Base-by-base conservation (phyloP, 176 grass and related monocot genomes). In the Leersia perrieri region DNA sequence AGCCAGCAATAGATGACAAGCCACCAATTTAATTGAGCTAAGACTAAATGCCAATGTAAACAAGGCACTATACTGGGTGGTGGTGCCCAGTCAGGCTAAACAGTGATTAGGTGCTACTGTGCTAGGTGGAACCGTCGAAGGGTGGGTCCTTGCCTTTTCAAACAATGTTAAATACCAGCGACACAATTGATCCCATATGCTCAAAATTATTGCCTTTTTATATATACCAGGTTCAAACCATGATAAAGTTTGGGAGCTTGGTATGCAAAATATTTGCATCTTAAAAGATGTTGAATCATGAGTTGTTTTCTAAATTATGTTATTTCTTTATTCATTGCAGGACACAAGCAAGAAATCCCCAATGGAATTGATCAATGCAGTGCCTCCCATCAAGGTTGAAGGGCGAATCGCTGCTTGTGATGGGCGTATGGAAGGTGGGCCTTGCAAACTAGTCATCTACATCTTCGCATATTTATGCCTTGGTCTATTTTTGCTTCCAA, bases 341-440 rank as follows among this genome's bases (percentile, higher is more conserved):
- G 96, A 99, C 57, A 93, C 88, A 0, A 91, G 90, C 69, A 99
- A 95, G 88, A 99, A 99, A 91, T 95, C 96, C 12, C 96, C 92
- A 39, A 99, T 99, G 92, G 96, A 99, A 84, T 82, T 99, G 75
- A 93, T 99, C 82, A 88, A 85, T 29, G 96, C 95, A 88, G 87
- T 90, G 11, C 87, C 92, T 62, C 90, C 88, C 2, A 93, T 99
- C 70, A 91, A 95, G 90, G 92, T 93, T 76, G 90, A 95, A 69
- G 88, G 85, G 6, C 86, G 92, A 45, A 95, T 99, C 67, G 92
- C 82, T 3, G 76, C 85, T 70, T 99, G 92, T 99, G 96, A 95
- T 88, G 92, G 96, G 85, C 90, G 96, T 95, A 80, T 57, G 75
- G 20, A 66, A 58, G 71, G 38, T 66, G 38, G 75, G 62, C 12